Evolutionary conservation across 768 basidiomycete genomes (phyloP), one percentile per base, ranked within the genome.

Genomic region (Cystofilobasidium bisporidii): DNA sequence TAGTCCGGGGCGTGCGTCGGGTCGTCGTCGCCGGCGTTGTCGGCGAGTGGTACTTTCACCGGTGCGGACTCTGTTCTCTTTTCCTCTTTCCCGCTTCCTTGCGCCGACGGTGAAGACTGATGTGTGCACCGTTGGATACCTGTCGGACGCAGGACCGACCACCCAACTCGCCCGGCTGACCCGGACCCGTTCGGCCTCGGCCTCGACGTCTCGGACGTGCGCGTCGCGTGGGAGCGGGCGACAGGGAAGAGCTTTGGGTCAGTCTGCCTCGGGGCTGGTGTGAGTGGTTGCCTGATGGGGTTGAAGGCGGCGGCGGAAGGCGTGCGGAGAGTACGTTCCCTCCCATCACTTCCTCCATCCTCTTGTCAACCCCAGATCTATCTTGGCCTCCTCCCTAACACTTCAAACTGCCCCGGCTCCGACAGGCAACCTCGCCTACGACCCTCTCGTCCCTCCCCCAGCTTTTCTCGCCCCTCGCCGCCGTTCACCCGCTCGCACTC

Each of bases 31-130:
- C 90, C 0, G 87, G 86, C 36, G 88, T 92, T 5, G 83, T 97
- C 40, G 92, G 91, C 1, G 85, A 87, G 55, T 97, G 92, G 92
- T 96, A 94, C 75, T 94, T 90, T 77, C 75, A 83, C 33, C 80
- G 84, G 82, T 86, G 72, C 73, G 84, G 14, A 3, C 36, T 36
- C 36, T 12, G 36, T 12, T 5, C 36, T 12, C 36, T 36, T 75
- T 0, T 22, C 36, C 33, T n/a, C 48, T n/a, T n/a, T n/a, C 47
- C 57, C 45, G 58, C 41, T 20, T 15, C 14, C 43, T 36, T 2
- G 4, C 32, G 12, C 32, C 20, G 14, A 0, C 26, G n/a, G n/a
- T n/a, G n/a, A n/a, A n/a, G n/a, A n/a, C n/a, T n/a, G n/a, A n/a
- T n/a, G n/a, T n/a, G n/a, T n/a, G n/a, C n/a, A n/a, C n/a, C n/a